Conservation (phyloP, 2,329 filamentous ascomycete genomes). For the Penicillium sp. region DNA sequence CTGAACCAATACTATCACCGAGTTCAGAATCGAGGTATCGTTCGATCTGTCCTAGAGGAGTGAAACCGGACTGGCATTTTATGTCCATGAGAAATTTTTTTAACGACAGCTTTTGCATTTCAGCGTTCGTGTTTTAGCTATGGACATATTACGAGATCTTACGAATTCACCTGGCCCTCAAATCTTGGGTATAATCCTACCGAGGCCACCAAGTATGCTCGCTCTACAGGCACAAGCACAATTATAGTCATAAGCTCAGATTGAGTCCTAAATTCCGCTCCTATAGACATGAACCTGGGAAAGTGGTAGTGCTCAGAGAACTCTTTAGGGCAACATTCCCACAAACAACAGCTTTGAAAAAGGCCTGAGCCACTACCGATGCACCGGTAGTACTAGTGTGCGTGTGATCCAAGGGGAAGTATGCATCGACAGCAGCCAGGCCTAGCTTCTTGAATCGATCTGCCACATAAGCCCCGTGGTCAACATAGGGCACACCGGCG, state of each 20-base stretch:
- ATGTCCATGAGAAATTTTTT: too few species aligned
- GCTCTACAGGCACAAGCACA: background rate
- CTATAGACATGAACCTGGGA: conserved; percentile 28
- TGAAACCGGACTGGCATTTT: background rate
- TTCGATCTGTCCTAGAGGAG: conserved; percentile 34
- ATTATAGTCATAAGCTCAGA: background rate
- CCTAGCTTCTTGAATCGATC: conserved; percentile 54
- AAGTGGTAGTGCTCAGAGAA: conserved; percentile 32
- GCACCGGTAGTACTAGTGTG: conserved; percentile 60
- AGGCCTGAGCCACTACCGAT: conserved; percentile 55
- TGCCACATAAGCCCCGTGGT: conserved; percentile 60
- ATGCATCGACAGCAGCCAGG: conserved; percentile 48
- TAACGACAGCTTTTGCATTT: conserved; percentile 2
- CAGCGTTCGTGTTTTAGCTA: conserved; percentile 1
- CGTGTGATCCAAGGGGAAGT: conserved; percentile 62
- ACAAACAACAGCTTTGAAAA: conserved; percentile 58
- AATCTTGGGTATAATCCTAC: background rate
- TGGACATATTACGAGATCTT: conserved; percentile 14
- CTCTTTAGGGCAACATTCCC: conserved; percentile 44
- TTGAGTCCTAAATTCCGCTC: background rate
- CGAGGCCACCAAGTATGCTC: background rate
- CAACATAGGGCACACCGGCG: conserved; percentile 54
- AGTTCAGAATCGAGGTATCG: conserved; percentile 39
- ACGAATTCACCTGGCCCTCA: conserved; percentile 2
- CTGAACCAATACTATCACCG: conserved; percentile 39